phyloP scores from a whole-genome alignment of 345 rosid genomes.

The Atalantia buxifolia region DNA sequence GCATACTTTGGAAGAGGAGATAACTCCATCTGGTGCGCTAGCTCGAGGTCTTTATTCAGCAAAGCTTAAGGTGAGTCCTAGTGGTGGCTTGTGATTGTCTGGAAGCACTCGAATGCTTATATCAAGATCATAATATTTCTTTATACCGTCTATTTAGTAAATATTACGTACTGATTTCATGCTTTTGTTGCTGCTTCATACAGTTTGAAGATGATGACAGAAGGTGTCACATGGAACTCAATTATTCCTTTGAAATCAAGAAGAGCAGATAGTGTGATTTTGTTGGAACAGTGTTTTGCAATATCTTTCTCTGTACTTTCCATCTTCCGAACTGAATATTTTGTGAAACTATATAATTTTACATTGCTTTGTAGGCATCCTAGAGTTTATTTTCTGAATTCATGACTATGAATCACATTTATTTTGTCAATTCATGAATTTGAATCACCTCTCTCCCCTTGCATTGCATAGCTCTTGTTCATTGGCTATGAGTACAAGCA shows the following conservation, averaged over 20 bases:
- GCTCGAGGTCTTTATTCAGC: slow-evolving; percentile 57
- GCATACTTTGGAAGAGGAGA: slow-evolving; percentile 51
- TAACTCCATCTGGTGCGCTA: slow-evolving; percentile 49
- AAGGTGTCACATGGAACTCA: slow-evolving; percentile 54
- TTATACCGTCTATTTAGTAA: neutral
- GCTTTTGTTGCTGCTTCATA: slow-evolving; percentile 4
- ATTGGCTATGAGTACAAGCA: neutral
- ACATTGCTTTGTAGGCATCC: neutral
- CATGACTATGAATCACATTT: no score
- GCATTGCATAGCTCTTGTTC: neutral
- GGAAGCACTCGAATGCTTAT: neutral
- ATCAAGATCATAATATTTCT: neutral
- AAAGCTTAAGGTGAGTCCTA: slow-evolving; percentile 34
- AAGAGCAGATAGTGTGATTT: slow-evolving; percentile 21
- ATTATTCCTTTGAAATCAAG: slow-evolving; percentile 47
- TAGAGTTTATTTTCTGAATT: neutral
- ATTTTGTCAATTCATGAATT: neutral
- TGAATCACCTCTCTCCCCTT: neutral
- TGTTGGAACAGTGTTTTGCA: neutral
- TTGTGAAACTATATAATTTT: neutral
- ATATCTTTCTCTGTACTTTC: neutral
- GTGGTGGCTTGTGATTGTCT: neutral
- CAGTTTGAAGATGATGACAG: slow-evolving; percentile 59
- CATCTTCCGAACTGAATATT: neutral
- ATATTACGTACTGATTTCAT: neutral